These are phyloP conservation scores for Verticillium alfalfae DNA, from an alignment of 2,329 filamentous ascomycete species.

Conservation along the genomic window DNA sequence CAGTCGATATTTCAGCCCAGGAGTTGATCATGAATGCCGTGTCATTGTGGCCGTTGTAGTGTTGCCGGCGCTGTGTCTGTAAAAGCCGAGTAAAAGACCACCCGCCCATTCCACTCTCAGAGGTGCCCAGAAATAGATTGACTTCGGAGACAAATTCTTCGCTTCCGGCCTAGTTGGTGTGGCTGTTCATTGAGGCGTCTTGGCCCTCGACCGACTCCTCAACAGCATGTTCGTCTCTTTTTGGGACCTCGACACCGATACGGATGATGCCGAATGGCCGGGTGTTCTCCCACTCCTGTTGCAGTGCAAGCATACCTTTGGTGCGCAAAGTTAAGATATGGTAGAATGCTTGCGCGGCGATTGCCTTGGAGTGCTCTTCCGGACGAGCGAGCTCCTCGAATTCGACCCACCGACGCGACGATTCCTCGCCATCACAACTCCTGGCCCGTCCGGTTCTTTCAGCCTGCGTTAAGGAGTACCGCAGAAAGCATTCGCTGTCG, in stretches of 20 bases:
- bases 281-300: conserved; percentile 44
- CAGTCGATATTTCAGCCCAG: too few relatives aligned
- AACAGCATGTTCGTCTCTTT: neutral
- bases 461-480: conserved; percentile 31
- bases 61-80: too few relatives aligned
- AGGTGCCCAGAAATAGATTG: too few relatives aligned
- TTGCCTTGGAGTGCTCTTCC: conserved; percentile 43
- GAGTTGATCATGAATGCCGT: too few relatives aligned
- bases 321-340: conserved; percentile 68
- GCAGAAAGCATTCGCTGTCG: conserved; percentile 40
- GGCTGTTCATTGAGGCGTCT: neutral
- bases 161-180: neutral
- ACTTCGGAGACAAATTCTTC: neutral
- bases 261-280: conserved; percentile 41
- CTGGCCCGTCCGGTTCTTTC: conserved; percentile 21
- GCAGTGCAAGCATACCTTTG: conserved; percentile 55
- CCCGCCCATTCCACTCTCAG: too few relatives aligned
- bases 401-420: conserved; percentile 41
- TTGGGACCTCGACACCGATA: conserved; percentile 23
- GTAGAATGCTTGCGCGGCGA: conserved; percentile 71
- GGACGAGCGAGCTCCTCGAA: conserved; percentile 69
- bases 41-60: too few relatives aligned
- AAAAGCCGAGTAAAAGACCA: too few relatives aligned
- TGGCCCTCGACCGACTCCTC: neutral
- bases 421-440: conserved; percentile 20